A percentile compares a stretch with the other conserved stretches of the same genome.
Evolutionary conservation across 1,284 basidiomycete species (phyloP).

Genomic region (Leccinum cinnamomeum): DNA sequence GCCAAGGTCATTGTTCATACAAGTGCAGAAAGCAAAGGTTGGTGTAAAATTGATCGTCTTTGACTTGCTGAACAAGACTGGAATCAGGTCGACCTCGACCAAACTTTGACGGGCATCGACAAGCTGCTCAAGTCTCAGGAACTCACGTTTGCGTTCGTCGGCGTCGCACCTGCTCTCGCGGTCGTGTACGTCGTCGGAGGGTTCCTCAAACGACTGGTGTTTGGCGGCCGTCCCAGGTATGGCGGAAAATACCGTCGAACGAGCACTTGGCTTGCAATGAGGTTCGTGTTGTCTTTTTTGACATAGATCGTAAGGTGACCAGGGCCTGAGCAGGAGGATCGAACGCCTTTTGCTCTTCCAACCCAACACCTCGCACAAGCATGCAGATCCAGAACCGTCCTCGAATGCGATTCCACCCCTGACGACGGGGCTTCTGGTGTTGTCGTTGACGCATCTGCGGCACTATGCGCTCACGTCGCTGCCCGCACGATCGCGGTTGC

Average conservation of each 20-base stretch:
- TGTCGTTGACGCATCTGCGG: conserved; percentile 70
- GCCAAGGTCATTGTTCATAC: conserved; percentile 85
- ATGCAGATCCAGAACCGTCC: conserved; percentile 11
- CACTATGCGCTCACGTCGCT: conserved; percentile 57
- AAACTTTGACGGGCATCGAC: conserved; percentile 86
- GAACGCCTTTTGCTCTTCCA: conserved; percentile 69
- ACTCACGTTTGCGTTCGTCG: conserved; percentile 96
- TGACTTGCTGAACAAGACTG: neutral
- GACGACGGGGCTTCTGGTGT: conserved; percentile 70
- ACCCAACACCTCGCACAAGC: conserved; percentile 31
- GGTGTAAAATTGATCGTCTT: conserved; percentile 11
- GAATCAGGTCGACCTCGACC: conserved; percentile 83
- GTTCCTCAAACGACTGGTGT: conserved; percentile 39
- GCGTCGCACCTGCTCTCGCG: conserved; percentile 87
- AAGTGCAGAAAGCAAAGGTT: conserved; percentile 96
- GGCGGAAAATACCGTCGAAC: conserved; percentile 52
- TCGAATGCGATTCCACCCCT: conserved; percentile 47
- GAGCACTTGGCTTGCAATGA: conserved; percentile 62
- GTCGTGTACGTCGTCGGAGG: conserved; percentile 73
- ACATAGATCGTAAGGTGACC: conserved; percentile 8
- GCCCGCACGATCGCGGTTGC: conserved; percentile 58
- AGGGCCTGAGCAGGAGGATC: conserved; percentile 51
- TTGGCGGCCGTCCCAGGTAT: conserved; percentile 44
- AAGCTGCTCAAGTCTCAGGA: conserved; percentile 93
- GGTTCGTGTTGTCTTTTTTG: conserved; percentile 38